Evolutionary conservation across 495 filamentous ascomycete genomes (phyloP).

Genomic region (Hypoxylon subgilvum): DNA sequence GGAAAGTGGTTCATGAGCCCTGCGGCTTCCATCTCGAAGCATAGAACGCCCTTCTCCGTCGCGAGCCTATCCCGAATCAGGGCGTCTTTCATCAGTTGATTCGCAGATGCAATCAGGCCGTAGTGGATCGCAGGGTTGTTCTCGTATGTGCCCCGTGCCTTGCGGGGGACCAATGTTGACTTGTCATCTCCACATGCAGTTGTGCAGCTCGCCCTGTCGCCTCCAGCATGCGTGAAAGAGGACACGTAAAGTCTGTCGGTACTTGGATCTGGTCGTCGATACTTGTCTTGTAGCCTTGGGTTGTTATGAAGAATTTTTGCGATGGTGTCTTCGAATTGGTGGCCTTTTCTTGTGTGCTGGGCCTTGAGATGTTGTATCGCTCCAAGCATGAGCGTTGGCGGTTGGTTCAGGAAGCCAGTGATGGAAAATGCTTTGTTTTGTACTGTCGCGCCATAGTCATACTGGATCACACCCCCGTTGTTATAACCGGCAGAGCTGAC

Average conservation of each 20-base stretch:
- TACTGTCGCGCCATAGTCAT: constrained; percentile 42
- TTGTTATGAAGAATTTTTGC: constrained; percentile 26
- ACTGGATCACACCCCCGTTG: constrained; percentile 39
- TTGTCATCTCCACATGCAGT: constrained; percentile 36
- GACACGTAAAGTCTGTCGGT: constrained; percentile 48
- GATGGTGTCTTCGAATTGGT: constrained; percentile 37
- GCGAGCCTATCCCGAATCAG: constrained; percentile 7
- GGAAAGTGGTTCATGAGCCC: constrained; percentile 38
- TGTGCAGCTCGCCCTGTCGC: constrained; percentile 29
- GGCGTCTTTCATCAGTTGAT: constrained; percentile 41
- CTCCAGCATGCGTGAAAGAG: constrained; percentile 35
- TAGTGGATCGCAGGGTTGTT: constrained; percentile 37
- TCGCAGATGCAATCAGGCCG: constrained; percentile 49
- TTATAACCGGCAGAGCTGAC: constrained; percentile 25
- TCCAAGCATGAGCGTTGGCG: constrained; percentile 33
- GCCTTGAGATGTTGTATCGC: constrained; percentile 26
- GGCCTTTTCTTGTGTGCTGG: constrained; percentile 22
- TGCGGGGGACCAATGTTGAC: constrained; percentile 35
- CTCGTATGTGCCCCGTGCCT: constrained; percentile 29
- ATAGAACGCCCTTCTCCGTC: constrained; percentile 4
- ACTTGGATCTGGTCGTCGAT: constrained; percentile 33
- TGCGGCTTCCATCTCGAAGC: constrained; percentile 40
- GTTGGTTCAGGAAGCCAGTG: constrained; percentile 46
- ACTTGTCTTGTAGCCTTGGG: constrained; percentile 33
- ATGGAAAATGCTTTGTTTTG: constrained; percentile 32